A percentile compares a stretch with the other conserved stretches of the same genome.
These are phyloP conservation scores for Neurospora sp. DNA, from an alignment of 495 filamentous ascomycete species.

Conservation along the genomic window DNA sequence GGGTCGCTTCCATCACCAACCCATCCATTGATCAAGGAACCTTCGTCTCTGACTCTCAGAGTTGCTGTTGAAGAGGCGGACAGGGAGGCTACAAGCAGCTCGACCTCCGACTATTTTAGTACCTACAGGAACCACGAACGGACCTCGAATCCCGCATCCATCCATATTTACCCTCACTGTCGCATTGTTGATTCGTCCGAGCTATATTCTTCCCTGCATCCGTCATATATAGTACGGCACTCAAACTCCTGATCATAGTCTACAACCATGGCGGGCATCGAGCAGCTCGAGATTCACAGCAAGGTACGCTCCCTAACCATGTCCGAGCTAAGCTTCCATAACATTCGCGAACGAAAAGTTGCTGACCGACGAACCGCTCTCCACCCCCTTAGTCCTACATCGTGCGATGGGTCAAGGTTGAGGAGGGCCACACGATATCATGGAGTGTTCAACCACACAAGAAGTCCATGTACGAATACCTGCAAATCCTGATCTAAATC, in stretches of 20 bases:
- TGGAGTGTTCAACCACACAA: constrained; percentile 97
- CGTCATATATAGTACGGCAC: neutral
- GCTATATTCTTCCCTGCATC: neutral
- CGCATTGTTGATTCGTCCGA: neutral
- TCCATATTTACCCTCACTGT: neutral
- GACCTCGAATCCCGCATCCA: neutral
- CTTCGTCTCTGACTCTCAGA: neutral
- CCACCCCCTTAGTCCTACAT: constrained; percentile 68
- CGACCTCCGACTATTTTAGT: neutral
- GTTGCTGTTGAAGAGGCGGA: neutral
- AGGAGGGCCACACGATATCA: constrained; percentile 81
- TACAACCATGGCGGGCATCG: constrained; percentile 73
- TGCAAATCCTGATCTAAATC: neutral
- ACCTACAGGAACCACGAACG: neutral
- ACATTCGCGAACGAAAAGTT: neutral
- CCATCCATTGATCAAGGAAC: neutral
- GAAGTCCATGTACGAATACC: constrained; percentile 63
- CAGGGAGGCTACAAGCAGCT: neutral
- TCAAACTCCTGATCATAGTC: neutral
- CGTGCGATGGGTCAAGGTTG: constrained; percentile 90
- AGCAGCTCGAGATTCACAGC: constrained; percentile 95
- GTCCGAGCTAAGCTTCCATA: neutral
- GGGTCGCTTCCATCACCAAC: neutral
- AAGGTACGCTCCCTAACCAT: constrained; percentile 50
- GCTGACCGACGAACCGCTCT: neutral